Conservation (phyloP, 2,329 filamentous ascomycete species). For the Eurotiales sp. region DNA sequence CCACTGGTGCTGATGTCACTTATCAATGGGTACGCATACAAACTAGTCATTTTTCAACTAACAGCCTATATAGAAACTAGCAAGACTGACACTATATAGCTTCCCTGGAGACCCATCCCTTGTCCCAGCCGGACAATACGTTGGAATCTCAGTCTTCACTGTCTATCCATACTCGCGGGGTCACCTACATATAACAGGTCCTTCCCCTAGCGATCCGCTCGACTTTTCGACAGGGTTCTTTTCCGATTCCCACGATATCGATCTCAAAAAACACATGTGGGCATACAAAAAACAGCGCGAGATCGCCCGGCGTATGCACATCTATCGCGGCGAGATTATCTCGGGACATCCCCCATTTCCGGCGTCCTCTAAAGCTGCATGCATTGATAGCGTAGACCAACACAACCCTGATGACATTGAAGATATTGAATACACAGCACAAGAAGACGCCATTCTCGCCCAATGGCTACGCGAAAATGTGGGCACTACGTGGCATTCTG, state of each 20-base stretch:
- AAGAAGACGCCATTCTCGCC: conserved; percentile 21
- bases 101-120: conserved; percentile 2
- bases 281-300: conserved; percentile 11
- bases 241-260: not conserved
- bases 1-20: conserved; percentile 2
- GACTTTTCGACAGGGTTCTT: conserved; percentile 5
- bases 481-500: conserved; percentile 19
- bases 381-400: not conserved
- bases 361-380: conserved; percentile 1
- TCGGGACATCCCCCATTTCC: conserved; percentile 4
- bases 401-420: not conserved
- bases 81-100: not conserved
- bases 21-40: conserved; percentile 2
- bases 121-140: conserved; percentile 3
- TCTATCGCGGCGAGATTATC: conserved; percentile 1
- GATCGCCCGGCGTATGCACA: conserved; percentile 5
- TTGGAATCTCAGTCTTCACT: conserved; percentile 1
- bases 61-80: too few species aligned
- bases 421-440: conserved; percentile 7
- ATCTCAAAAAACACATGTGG: conserved; percentile 5
- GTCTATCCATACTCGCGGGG: conserved; percentile 8
- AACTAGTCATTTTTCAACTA: not conserved
- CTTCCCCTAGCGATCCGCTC: not conserved
- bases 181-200: conserved; percentile 2
- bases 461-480: conserved; percentile 14